Evolutionary conservation across 306 rosid species (phyloP).

Genomic region (Cicer yamashitae): DNA sequence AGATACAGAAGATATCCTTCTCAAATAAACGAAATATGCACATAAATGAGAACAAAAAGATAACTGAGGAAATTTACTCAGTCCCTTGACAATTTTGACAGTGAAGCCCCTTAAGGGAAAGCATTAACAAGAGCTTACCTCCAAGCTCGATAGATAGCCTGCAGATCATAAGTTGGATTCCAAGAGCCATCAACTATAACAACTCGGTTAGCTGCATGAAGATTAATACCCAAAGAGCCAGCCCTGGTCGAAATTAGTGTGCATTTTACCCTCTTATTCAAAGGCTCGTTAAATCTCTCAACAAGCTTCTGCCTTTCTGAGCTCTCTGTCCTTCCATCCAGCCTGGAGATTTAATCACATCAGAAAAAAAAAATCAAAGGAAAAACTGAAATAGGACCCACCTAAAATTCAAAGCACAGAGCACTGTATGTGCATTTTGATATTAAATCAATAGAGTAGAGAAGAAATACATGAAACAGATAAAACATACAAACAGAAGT

Average conservation of each 20-base stretch:
- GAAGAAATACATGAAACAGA: slow-evolving; percentile 33
- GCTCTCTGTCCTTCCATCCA: slow-evolving; percentile 98
- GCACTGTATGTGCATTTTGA: slow-evolving; percentile 21
- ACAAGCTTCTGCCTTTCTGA: slow-evolving; percentile 94
- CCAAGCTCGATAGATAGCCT: slow-evolving; percentile 99
- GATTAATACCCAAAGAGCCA: slow-evolving; percentile 97
- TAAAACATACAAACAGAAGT: slow-evolving; percentile 15
- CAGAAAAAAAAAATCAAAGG: slow-evolving; percentile 29
- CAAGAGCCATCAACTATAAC: slow-evolving; percentile 98
- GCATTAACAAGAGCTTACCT: slow-evolving; percentile 58
- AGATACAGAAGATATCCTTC: slow-evolving; percentile 18
- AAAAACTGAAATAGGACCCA: not conserved
- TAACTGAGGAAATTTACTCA: slow-evolving; percentile 11
- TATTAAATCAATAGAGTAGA: not conserved
- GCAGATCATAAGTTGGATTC: slow-evolving; percentile 98
- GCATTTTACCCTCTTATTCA: slow-evolving; percentile 88
- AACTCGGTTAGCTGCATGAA: slow-evolving; percentile 96
- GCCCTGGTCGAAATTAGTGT: slow-evolving; percentile 91
- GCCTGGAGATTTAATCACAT: slow-evolving; percentile 59
- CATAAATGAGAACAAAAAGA: not conserved
- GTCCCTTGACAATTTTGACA: not conserved
- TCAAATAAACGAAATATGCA: not conserved
- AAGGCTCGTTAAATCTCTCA: slow-evolving; percentile 87
- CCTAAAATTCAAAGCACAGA: slow-evolving; percentile 3
- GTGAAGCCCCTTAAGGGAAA: slow-evolving; percentile 1